Base-by-base conservation (phyloP, 305 asterid genomes). In the Caryopteris hybrid region DNA sequence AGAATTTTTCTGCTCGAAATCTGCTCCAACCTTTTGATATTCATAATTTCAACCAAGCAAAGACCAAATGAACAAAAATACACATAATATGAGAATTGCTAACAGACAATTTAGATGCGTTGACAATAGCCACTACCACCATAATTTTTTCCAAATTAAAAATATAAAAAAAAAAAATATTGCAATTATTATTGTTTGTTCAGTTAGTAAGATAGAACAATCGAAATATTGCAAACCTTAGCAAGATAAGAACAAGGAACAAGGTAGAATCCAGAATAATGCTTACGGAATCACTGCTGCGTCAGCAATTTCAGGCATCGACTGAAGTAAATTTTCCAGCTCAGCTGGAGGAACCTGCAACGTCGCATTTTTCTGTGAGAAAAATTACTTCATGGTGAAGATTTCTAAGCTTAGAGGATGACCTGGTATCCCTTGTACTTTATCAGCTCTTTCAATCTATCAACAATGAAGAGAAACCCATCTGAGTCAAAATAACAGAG, bases 351-450 rank as follows among this genome's bases (percentile, higher is more conserved):
- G 89, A 64, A 93, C 98, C 98, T 92, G 84, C 61, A 66, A 39
- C 55, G 16, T n/a, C 27, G 17, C 67, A 14, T 39, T 27, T 22
- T 27, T 54, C 17, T 38, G 61, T 58, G 53, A 61, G 54, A 42
- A 17, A 68, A 29, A 34, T 25, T 12, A 47, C 55, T 14, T 5
- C 69, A 47, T 16, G 10, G 53, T 0, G 7, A 31, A 29, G 12
- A 10, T 33, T 7, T 18, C 18, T 38, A 42, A 48, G 23, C 1
- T 5, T 25, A 20, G 46, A 38, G 23, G n/a, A 42, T 38, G 20
- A 90, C 98, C 96, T 93, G 98, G 80, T 81, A 93, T 29, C 87
- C 98, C 70, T 90, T 93, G 79, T 88, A 88, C 63, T 93, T 93
- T 41, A 93, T 93, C 74, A 93, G 74, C 71, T 93, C 98, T 74